Evolutionary conservation across 1,139 yeast genomes (phyloP), one percentile per base, ranked within the genome.

Genomic region (Blastobotrys apis): DNA sequence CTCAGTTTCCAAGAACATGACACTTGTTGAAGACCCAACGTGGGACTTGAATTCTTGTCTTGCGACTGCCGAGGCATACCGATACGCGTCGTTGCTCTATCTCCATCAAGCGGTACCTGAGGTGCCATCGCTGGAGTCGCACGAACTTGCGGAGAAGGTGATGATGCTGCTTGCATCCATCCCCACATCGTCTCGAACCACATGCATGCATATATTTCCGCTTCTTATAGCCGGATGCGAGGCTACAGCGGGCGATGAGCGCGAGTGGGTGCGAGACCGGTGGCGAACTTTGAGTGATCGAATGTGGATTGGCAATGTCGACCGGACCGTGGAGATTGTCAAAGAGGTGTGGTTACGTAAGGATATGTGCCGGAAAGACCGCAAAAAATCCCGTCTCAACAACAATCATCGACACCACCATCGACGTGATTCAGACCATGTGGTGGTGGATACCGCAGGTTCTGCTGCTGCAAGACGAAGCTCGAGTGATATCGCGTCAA

Each of bases 101-200:
- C 63, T 81, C 32, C 84, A 80, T 56, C 85, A 80, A 56, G 81
- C 84, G 0, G 84, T 80, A 2, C 86, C 86, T 0, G 84, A 80
- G 53, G 72, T 80, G 19, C 83, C 84, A 4, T 74, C 79, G 4
- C 60, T 68, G 31, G 59, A 77, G 4, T 74, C 83, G 1, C 79
- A 74, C 48, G 75, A 71, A 46, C 58, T 79, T 27, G 82, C 85
- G 0, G 80, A 77, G 52, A 78, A 77, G 53, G 76, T 80, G 6
- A 67, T 80, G 55, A 73, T 78, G 63, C 59, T 78, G 22, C 57
- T 81, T 41, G 84, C 84, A 0, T 77, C 84, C 1, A 78, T 81
- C 38, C 85, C 86, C 3, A 66, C 76, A 4, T 64, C 71, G n/a
- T 77, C 84, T 0, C 71, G 79, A 37, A 72, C 81, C 1, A 69